Base-by-base conservation (phyloP, 2,329 filamentous ascomycete genomes). In the Curvularia sp. region DNA sequence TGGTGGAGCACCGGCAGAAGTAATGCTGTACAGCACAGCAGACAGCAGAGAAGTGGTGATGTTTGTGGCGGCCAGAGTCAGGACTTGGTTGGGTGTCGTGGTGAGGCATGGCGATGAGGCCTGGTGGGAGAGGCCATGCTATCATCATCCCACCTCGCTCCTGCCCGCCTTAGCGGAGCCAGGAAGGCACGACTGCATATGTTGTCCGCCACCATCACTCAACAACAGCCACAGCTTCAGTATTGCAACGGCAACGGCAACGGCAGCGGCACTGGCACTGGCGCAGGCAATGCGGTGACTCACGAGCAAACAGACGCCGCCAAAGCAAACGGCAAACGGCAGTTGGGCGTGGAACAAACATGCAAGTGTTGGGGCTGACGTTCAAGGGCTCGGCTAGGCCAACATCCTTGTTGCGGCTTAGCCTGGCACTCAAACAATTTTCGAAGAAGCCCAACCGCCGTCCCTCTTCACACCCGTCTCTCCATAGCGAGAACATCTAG, bases 401-500 rank as follows among this genome's bases (percentile, higher is more conserved):
- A 49, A 38, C 36, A 60, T 58, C 57, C 57, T 58, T 54, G 55
- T 60, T 60, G 58, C 51, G 58, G 58, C 58, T 60, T 60, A 68
- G 61, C 57, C 62, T 63, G 56, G 61, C 67, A 67, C 67, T 67
- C 58, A 60, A 67, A 66, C 66, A 68, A 68, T 66, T 65, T 66
- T 67, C 62, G 64, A 61, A 55, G 50, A 52, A 50, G 56, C 56
- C 51, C 56, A 59, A 59, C 56, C 56, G 36, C 52, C 56, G 32
- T 55, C 52, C 56, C 56, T 57, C 54, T 49, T 57, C 55, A 54
- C 60, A 57, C 41, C 53, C 65, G 67, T 69, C 65, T 73, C 69
- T 72, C 73, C 73, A 74, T 74, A 69, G 66, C 68, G 73, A 58
- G 55, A 58, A 74, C 74, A 67, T 74, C 63, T 65, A 66, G 63